A percentile compares a stretch with the other conserved stretches of the same genome.
Conservation (phyloP, 2,329 filamentous ascomycete species). For the Plectosphaerella plurivora region DNA sequence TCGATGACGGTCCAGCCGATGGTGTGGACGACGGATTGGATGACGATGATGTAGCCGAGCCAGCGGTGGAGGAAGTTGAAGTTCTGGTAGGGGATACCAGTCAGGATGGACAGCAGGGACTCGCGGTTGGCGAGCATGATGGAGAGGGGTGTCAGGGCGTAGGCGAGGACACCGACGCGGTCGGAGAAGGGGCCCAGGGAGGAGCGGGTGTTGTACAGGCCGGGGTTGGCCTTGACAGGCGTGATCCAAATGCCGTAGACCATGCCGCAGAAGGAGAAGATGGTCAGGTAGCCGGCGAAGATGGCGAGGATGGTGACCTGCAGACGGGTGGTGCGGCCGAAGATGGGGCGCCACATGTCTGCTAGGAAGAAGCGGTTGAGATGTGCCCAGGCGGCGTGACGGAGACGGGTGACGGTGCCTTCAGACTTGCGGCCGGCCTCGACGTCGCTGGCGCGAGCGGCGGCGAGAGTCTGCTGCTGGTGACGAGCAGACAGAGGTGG, state of each 20-base stretch:
- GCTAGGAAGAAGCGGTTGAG: constrained; percentile 50
- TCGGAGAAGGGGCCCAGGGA: constrained; percentile 65
- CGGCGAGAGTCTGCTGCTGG: constrained; percentile 4
- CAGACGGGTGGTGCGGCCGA: constrained; percentile 64
- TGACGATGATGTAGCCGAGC: constrained; percentile 68
- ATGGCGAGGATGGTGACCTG: constrained; percentile 61
- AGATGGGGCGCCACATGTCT: constrained; percentile 52
- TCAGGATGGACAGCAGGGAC: constrained; percentile 64
- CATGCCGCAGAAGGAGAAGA: constrained; percentile 68
- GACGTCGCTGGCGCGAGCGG: constrained; percentile 11
- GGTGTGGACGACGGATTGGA: constrained; percentile 65
- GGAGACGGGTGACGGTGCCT: constrained; percentile 18
- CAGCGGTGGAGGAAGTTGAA: constrained; percentile 78
- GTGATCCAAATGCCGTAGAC: constrained; percentile 66
- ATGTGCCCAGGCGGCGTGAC: constrained; percentile 24
- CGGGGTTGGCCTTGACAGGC: constrained; percentile 53
- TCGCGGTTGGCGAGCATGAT: constrained; percentile 65
- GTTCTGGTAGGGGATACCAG: constrained; percentile 69
- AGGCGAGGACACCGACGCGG: constrained; percentile 66
- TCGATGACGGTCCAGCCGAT: constrained; percentile 68
- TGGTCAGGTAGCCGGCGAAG: constrained; percentile 56
- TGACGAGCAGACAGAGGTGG: constrained; percentile 5
- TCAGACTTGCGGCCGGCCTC: constrained; percentile 7
- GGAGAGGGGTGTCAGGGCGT: constrained; percentile 68
- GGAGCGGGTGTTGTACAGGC: constrained; percentile 59